Conservation (phyloP, 129 eudicot species). For the Saussurea involucrata region DNA sequence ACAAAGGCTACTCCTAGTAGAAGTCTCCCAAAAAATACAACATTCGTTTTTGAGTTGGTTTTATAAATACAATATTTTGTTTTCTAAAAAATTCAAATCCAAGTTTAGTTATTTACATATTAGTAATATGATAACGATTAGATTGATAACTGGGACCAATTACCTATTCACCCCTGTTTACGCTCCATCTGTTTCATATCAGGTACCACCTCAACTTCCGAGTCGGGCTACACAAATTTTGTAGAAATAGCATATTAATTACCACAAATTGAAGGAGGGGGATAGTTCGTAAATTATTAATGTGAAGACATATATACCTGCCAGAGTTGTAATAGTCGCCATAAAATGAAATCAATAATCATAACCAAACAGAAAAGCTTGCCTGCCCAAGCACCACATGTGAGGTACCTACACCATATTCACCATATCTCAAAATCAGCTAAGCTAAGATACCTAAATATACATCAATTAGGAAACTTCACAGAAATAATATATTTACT, state of each 20-base stretch:
- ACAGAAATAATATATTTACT: not conserved
- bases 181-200: conserved; percentile 7
- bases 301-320: conserved; percentile 41
- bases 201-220: conserved; percentile 39
- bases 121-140: not conserved
- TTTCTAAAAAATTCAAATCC: not conserved
- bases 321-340: conserved; percentile 75
- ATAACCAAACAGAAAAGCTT: conserved; percentile 95
- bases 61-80: not conserved
- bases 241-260: not conserved
- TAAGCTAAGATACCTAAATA: not conserved
- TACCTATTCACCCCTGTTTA: not conserved
- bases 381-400: conserved; percentile 98
- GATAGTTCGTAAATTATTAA: not conserved
- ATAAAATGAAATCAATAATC: conserved; percentile 73
- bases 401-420: conserved; percentile 65
- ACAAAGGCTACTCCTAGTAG: too few relatives aligned
- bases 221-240: conserved; percentile 33
- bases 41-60: not conserved
- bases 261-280: not conserved
- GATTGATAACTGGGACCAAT: not conserved
- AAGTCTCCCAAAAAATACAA: not conserved
- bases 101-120: conserved; percentile 6
- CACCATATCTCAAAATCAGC: conserved; percentile 1
- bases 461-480: not conserved